phyloP scores from a whole-genome alignment of 208 protist genomes.

The Leishmania turanica region DNA sequence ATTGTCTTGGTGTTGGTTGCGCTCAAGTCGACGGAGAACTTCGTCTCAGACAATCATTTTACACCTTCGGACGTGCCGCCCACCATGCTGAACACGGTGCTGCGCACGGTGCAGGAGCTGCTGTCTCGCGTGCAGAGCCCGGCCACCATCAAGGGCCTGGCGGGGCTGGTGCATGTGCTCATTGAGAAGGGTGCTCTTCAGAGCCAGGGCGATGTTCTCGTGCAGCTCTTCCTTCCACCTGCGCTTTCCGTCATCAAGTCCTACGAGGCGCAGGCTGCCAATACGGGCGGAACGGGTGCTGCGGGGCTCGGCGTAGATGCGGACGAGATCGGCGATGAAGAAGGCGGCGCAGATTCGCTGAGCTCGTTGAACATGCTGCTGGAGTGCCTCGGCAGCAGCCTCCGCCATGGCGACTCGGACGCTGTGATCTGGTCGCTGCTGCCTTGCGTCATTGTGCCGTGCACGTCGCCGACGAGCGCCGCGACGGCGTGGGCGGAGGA shows the following conservation, averaged over 20 bases:
- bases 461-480: constrained; percentile 38
- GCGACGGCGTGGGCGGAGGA: constrained; percentile 79
- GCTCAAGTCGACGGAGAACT: constrained; percentile 66
- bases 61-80: constrained; percentile 45
- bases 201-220: constrained; percentile 42
- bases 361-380: constrained; percentile 54
- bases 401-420: constrained; percentile 33
- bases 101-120: constrained; percentile 49
- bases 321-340: constrained; percentile 26
- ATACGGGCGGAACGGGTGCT: not conserved
- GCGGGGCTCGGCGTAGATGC: not conserved
- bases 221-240: constrained; percentile 55
- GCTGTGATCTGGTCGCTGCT: constrained; percentile 56
- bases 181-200: constrained; percentile 50
- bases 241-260: constrained; percentile 35
- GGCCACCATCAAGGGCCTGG: constrained; percentile 44
- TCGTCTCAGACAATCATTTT: constrained; percentile 68
- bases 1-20: constrained; percentile 56
- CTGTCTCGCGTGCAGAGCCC: constrained; percentile 49
- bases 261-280: constrained; percentile 4
- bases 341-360: constrained; percentile 28
- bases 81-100: constrained; percentile 46
- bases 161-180: constrained; percentile 59
- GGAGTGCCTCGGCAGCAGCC: constrained; percentile 56
- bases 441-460: constrained; percentile 49